Conservation (phyloP, 1,284 basidiomycete genomes). For the Melampsora americana region DNA sequence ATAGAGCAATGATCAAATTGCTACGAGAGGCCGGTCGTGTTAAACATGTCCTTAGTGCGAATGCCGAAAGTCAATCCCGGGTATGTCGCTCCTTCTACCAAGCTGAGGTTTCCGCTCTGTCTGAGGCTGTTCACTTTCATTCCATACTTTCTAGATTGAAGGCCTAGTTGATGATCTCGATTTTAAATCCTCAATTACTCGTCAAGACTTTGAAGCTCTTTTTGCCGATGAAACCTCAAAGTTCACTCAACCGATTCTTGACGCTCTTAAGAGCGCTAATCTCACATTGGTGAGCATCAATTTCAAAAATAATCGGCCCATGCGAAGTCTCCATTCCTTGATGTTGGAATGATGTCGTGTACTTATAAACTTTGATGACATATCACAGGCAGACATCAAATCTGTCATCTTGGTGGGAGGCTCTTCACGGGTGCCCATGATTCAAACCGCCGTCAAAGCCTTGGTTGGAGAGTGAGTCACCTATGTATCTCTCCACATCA, state of each 20-base stretch:
- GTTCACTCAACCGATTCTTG: conserved; percentile 71
- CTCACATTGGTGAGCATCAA: conserved; percentile 62
- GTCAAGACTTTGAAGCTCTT: conserved; percentile 71
- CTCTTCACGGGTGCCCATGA: conserved; percentile 81
- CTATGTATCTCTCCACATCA: background rate
- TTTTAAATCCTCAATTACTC: conserved; percentile 72
- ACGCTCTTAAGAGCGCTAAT: conserved; percentile 70
- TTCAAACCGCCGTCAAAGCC: conserved; percentile 74
- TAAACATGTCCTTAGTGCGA: conserved; percentile 90
- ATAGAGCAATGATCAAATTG: conserved; percentile 83
- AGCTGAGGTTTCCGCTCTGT: conserved; percentile 4
- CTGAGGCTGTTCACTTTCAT: conserved; percentile 40
- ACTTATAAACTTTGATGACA: no score
- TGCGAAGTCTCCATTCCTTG: no score
- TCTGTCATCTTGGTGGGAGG: conserved; percentile 91
- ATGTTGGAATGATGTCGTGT: no score
- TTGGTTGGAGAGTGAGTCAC: conserved; percentile 70
- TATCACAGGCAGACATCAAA: conserved; percentile 65
- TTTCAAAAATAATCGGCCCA: background rate
- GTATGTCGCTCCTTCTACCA: conserved; percentile 57
- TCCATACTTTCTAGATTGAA: conserved; percentile 64
- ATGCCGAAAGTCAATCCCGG: conserved; percentile 69
- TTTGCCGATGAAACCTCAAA: conserved; percentile 59
- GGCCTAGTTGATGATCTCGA: conserved; percentile 86
- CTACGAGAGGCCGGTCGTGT: conserved; percentile 88